Evolutionary conservation across 2,329 filamentous ascomycete genomes (phyloP).

Genomic region (Trichoderma simmonsii): DNA sequence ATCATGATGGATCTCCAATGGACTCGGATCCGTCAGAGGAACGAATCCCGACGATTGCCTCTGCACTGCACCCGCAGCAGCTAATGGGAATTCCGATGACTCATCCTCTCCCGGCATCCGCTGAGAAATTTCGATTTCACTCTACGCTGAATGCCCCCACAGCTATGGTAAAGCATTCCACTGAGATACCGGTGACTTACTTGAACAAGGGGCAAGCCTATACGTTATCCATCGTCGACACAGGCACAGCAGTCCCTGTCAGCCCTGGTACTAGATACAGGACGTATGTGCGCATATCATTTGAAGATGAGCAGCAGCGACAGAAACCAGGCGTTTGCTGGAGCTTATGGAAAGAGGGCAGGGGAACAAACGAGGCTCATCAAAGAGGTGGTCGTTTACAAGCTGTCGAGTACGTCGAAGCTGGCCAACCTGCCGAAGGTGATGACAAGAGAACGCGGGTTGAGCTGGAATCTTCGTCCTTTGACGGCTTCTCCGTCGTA

Average conservation of each 20-base stretch:
- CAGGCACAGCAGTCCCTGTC: conserved; percentile 57
- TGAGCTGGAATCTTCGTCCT: conserved; percentile 73
- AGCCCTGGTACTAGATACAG: conserved; percentile 69
- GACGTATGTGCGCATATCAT: conserved; percentile 91
- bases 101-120: conserved; percentile 49
- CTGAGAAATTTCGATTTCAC: conserved; percentile 82
- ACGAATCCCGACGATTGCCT: conserved; percentile 55
- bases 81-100: conserved; percentile 46
- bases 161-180: conserved; percentile 85
- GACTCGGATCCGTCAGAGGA: conserved; percentile 51
- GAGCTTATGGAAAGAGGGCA: conserved; percentile 91
- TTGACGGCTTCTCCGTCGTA: conserved; percentile 88
- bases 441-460: conserved; percentile 66
- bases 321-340: conserved; percentile 79
- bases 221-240: conserved; percentile 79
- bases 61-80: conserved; percentile 54
- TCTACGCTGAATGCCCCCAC: conserved; percentile 90
- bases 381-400: conserved; percentile 88
- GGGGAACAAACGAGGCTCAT: conserved; percentile 93
- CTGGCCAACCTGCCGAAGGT: conserved; percentile 55
- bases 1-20: conserved; percentile 69
- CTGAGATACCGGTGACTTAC: conserved; percentile 96
- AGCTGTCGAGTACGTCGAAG: conserved; percentile 88
- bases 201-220: conserved; percentile 97
- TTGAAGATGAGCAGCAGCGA: conserved; percentile 92